Conservation (phyloP, 371 early-diverging fungal genomes). For the Syncephalastrum monosporum region DNA sequence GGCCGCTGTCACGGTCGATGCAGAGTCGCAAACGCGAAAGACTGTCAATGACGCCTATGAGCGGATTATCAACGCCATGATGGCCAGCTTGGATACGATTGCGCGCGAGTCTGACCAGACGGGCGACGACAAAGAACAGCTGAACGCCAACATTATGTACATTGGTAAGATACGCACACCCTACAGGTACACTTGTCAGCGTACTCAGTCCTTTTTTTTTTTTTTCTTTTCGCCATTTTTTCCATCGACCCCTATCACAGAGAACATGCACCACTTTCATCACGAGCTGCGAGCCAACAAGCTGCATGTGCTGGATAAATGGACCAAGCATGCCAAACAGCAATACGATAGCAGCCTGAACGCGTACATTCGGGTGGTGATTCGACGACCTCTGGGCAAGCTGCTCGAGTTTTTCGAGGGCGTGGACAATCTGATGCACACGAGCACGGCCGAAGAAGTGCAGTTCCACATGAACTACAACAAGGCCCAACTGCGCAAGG, state of each 20-base stretch:
- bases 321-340: slow-evolving; percentile 81
- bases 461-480: slow-evolving; percentile 82
- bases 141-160: slow-evolving; percentile 84
- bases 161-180: slow-evolving; percentile 56
- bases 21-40: slow-evolving; percentile 66
- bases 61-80: slow-evolving; percentile 79
- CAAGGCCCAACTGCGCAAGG: slow-evolving; percentile 83
- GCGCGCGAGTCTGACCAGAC: slow-evolving; percentile 73
- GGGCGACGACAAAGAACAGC: slow-evolving; percentile 90
- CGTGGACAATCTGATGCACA: slow-evolving; percentile 78
- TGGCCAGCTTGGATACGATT: slow-evolving; percentile 86
- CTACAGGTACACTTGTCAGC: too few species aligned
- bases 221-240: too few species aligned
- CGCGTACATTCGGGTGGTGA: slow-evolving; percentile 83
- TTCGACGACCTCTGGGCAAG: slow-evolving; percentile 84
- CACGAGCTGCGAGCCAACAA: slow-evolving; percentile 72
- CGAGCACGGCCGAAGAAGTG: slow-evolving; percentile 81
- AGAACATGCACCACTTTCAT: slow-evolving; percentile 92
- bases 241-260: slow-evolving; percentile 28
- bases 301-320: slow-evolving; percentile 67
- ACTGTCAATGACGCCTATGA: slow-evolving; percentile 82
- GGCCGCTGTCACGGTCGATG: slow-evolving; percentile 47
- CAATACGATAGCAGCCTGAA: slow-evolving; percentile 81
- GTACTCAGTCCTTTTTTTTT: too few species aligned
- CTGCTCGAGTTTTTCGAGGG: slow-evolving; percentile 96